Percentiles rank a stretch among this genome's conserved stretches.
These are phyloP conservation scores for Trichosanthes cucumerina DNA, from an alignment of 306 rosid species.

Conservation along the genomic window DNA sequence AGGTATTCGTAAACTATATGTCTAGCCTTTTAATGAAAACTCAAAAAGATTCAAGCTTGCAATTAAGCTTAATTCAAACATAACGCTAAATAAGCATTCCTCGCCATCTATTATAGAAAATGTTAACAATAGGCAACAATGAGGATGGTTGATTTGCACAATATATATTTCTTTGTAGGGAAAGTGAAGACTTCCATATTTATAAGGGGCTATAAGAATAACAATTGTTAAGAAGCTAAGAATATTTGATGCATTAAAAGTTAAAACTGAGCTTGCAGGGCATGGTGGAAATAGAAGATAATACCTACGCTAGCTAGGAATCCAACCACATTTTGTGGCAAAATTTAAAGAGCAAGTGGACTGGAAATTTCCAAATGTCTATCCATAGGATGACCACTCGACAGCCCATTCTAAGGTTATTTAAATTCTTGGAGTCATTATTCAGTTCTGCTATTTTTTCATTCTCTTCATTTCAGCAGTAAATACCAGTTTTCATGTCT, in stretches of 20 bases:
- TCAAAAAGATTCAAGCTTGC: not conserved
- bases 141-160: not conserved
- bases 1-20: not conserved
- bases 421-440: not conserved
- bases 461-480: not conserved
- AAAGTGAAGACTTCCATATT: not conserved
- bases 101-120: not conserved
- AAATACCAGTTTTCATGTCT: not conserved
- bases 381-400: not conserved
- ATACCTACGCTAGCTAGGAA: not conserved
- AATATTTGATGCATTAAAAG: not conserved
- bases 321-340: not conserved
- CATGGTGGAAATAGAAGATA: not conserved
- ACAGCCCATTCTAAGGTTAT: not conserved
- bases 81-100: not conserved
- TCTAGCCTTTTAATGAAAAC: not conserved
- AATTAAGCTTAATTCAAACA: not conserved
- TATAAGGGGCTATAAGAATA: not conserved
- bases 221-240: not conserved
- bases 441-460: not conserved
- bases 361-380: not conserved
- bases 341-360: not conserved
- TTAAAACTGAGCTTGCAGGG: not conserved
- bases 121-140: not conserved
- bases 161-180: no score